Percentiles rank a stretch among this genome's conserved stretches.
Conservation (phyloP, 2,329 filamentous ascomycete species). For the Tolypocladium sp. region DNA sequence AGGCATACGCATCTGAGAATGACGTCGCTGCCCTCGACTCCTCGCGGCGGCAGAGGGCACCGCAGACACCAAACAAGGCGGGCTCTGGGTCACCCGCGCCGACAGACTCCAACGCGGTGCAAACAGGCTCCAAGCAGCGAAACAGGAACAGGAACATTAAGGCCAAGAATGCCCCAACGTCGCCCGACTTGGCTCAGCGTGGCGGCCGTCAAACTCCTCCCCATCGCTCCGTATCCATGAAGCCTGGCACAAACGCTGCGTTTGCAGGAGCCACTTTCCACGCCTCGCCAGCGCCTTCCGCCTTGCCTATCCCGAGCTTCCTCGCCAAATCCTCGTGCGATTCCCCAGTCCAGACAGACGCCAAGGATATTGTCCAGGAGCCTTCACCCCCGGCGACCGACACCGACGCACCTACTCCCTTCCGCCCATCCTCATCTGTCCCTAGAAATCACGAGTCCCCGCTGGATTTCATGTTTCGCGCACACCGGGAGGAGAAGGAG, state of each 20-base stretch:
- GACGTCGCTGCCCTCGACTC: slow-evolving; percentile 27
- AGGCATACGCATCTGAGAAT: slow-evolving; percentile 52
- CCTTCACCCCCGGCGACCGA: slow-evolving; percentile 45
- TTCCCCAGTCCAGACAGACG: slow-evolving; percentile 34
- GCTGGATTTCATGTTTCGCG: slow-evolving; percentile 83
- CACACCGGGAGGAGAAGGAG: slow-evolving; percentile 70
- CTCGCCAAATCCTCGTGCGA: slow-evolving; percentile 65
- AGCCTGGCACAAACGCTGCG: slow-evolving; percentile 42
- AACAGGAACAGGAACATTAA: slow-evolving; percentile 20
- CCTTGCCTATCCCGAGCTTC: slow-evolving; percentile 85
- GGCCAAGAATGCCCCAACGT: slow-evolving; percentile 20
- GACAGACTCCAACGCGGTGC: slow-evolving; percentile 11
- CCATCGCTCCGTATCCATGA: slow-evolving; percentile 30
- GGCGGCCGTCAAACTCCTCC: slow-evolving; percentile 31
- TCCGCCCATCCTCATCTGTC: slow-evolving; percentile 25
- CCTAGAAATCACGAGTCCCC: slow-evolving; percentile 54
- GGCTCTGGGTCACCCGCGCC: slow-evolving; percentile 24
- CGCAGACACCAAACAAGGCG: slow-evolving; percentile 39
- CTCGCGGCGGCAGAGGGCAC: slow-evolving; percentile 22
- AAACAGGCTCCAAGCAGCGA: slow-evolving; percentile 19
- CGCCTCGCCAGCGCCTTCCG: slow-evolving; percentile 83
- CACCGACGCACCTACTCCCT: slow-evolving; percentile 37
- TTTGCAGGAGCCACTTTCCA: slow-evolving; percentile 95
- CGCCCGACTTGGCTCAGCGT: slow-evolving; percentile 31
- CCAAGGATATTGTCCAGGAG: slow-evolving; percentile 28